phyloP scores from a whole-genome alignment of 1,284 basidiomycete genomes.

The Marasmius oreades region DNA sequence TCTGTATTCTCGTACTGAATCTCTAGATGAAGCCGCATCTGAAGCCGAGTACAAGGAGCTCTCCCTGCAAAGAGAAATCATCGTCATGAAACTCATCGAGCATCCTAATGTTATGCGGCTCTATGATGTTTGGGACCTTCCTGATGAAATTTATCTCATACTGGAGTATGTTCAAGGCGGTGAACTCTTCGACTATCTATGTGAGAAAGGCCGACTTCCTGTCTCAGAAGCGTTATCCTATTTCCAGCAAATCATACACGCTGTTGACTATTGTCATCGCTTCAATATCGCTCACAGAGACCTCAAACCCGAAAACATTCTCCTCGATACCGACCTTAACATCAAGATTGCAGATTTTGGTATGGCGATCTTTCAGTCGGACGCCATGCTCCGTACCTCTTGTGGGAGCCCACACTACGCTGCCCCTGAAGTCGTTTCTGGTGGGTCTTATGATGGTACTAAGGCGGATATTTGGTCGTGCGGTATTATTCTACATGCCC shows the following conservation, averaged over 20 bases:
- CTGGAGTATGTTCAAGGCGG: slow-evolving; percentile 98
- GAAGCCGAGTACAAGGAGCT: slow-evolving; percentile 67
- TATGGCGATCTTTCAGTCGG: slow-evolving; percentile 92
- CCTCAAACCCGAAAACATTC: slow-evolving; percentile 94
- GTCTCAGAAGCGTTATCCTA: slow-evolving; percentile 84
- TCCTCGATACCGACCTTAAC: slow-evolving; percentile 82
- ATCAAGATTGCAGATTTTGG: slow-evolving; percentile 99
- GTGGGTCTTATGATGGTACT: slow-evolving; percentile 85
- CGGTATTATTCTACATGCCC: slow-evolving; percentile 92
- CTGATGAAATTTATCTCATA: slow-evolving; percentile 86
- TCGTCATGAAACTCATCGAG: slow-evolving; percentile 98
- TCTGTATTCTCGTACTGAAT: slow-evolving; percentile 62
- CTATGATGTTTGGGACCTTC: slow-evolving; percentile 98
- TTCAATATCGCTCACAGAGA: slow-evolving; percentile 98
- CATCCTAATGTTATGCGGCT: slow-evolving; percentile 94
- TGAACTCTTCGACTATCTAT: slow-evolving; percentile 95
- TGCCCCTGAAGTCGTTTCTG: slow-evolving; percentile 91
- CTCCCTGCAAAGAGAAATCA: slow-evolving; percentile 94
- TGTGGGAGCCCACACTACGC: slow-evolving; percentile 98
- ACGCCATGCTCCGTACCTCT: slow-evolving; percentile 78
- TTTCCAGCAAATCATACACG: slow-evolving; percentile 96
- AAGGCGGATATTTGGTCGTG: slow-evolving; percentile 98
- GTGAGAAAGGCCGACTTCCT: slow-evolving; percentile 78
- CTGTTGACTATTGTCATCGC: slow-evolving; percentile 93
- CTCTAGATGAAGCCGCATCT: slow-evolving; percentile 66